phyloP scores from a whole-genome alignment of 1,284 basidiomycete genomes.

The Tilletiopsis washingtonensis region DNA sequence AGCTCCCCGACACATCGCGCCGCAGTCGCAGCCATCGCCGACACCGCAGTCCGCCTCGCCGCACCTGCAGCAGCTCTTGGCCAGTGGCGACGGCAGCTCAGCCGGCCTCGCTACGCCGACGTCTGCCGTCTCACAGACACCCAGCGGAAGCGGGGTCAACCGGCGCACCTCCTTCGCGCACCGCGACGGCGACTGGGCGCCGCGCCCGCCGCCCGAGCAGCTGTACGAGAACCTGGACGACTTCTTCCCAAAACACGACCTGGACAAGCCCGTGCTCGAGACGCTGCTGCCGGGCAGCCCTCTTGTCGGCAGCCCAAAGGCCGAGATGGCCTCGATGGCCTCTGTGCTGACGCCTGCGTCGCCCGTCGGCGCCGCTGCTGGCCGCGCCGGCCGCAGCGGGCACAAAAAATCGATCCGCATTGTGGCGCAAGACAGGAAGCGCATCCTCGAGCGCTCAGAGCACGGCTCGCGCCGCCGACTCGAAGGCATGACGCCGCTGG shows the following conservation, averaged over 20 bases:
- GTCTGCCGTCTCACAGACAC: background rate
- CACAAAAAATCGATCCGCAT: conserved; percentile 83
- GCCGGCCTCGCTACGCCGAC: too few species aligned
- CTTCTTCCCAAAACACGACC: conserved; percentile 92
- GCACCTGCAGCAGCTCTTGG: too few species aligned
- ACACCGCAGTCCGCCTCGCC: too few species aligned
- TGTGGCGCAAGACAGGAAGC: conserved; percentile 62
- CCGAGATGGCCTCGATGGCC: conserved; percentile 8
- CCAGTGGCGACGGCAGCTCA: too few species aligned
- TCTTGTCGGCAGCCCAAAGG: conserved; percentile 34
- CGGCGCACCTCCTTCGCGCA: conserved; percentile 35
- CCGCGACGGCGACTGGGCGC: conserved; percentile 49
- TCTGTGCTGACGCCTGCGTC: conserved; percentile 2
- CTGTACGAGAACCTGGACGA: conserved; percentile 87
- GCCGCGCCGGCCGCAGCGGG: conserved; percentile 13
- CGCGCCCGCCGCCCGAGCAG: conserved; percentile 84
- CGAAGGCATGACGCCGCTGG: conserved; percentile 50
- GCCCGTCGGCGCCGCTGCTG: background rate
- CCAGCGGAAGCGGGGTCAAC: conserved; percentile 5
- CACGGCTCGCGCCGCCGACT: conserved; percentile 51
- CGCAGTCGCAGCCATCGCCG: background rate
- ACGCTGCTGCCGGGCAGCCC: conserved; percentile 62
- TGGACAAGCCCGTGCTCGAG: conserved; percentile 92
- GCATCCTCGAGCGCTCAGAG: conserved; percentile 35
- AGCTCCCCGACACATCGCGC: background rate